Evolutionary conservation across 164 flowering plant genomes (phyloP), one percentile per base, ranked within the genome.

Genomic region (Annona squamosa): DNA sequence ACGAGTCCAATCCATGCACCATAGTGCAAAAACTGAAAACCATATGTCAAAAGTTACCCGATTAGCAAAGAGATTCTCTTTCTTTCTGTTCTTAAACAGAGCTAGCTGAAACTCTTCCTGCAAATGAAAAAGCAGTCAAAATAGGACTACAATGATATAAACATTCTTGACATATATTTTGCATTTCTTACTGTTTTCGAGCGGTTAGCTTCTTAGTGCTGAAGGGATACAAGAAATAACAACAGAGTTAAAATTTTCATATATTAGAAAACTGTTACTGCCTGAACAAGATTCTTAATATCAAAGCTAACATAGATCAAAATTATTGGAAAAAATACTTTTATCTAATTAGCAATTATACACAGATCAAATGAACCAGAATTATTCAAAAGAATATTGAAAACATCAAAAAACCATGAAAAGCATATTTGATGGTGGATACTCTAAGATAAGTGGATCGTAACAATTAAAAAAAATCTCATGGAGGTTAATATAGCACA

Each of bases 91-190:
- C 84, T 88, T 88, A 79, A 95, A 93, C 63, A 95, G 66, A 70
- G 99, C 99, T 68, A 95, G 75, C 71, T 87, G 99, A 81, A 95
- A 90, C 79, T 95, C 99, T 78, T 95, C 99, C 99, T 95, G 89
- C 82, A 83, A 46, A 72, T 44, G 63, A 46, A 77, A 75, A 44
- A 78, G 17, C 67, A 73, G 65, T 57, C 41, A 64, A 2, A 18
- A 65, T 5, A 5, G 47, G 3, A 52, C 66, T 44, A 63, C 74
- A 56, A 37, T 68, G n/a, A 62, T n/a, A 45, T 1, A 26, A 46
- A 63, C 13, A 37, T 26, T 1, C 16, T 69, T 5, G 26, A 64
- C 67, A 5, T 56, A 64, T 10, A 48, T n/a, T 70, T 73, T 66
- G 42, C 68, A 44, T 66, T 66, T 43, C 42, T 65, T 10, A 52